Percentiles rank a stretch among this genome's conserved stretches.
Conservation (phyloP, 1,139 yeast genomes). For the Saccharomyces uvarum region DNA sequence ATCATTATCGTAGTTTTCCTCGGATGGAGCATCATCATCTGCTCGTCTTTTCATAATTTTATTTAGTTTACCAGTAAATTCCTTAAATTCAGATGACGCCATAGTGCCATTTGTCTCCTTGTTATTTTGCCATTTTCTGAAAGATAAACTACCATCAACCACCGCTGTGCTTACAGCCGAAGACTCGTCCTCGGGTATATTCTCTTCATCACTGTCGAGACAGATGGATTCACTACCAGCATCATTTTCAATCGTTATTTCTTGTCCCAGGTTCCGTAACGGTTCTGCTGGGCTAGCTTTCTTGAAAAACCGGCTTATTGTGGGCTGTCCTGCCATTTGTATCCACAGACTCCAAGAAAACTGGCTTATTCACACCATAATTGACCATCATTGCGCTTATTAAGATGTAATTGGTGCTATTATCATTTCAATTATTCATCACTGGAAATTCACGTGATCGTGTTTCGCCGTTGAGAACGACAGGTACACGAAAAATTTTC, state of each 20-base stretch:
- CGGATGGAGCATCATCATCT: constrained; percentile 1
- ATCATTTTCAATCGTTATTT: constrained; percentile 5
- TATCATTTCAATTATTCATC: background rate
- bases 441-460: background rate
- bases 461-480: background rate
- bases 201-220: background rate
- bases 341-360: background rate
- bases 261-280: background rate
- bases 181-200: background rate
- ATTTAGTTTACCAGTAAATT: constrained; percentile 1
- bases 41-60: constrained; percentile 2
- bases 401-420: background rate
- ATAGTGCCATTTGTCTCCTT: background rate
- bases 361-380: background rate
- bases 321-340: constrained; percentile 21
- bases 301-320: constrained; percentile 28
- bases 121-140: background rate
- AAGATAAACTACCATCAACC: background rate
- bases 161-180: background rate
- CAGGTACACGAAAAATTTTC: background rate
- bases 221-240: constrained; percentile 1
- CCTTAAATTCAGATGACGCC: background rate
- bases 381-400: too few relatives aligned
- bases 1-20: constrained; percentile 2
- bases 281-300: constrained; percentile 5